Evolutionary conservation across 768 basidiomycete species (phyloP).

Genomic region (Pisolithus microcarpus): DNA sequence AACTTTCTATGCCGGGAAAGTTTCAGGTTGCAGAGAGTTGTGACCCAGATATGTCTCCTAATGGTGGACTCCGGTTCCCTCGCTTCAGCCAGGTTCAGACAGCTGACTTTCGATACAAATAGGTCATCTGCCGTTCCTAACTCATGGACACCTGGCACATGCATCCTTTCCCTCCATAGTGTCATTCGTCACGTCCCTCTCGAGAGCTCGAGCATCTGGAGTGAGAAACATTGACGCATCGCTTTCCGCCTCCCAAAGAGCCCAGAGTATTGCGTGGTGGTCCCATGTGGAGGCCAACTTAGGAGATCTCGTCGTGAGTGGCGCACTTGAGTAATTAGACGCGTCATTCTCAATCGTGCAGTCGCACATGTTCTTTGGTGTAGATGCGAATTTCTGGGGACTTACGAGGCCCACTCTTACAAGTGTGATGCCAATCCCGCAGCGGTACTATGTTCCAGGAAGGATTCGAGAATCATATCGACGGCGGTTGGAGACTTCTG

Average conservation of each 20-base stretch:
- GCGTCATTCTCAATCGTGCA: slow-evolving; percentile 22
- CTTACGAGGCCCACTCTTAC: slow-evolving; percentile 51
- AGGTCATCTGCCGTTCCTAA: slow-evolving; percentile 72
- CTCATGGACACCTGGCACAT: slow-evolving; percentile 45
- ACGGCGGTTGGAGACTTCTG: slow-evolving; percentile 53
- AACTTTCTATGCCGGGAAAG: slow-evolving; percentile 60
- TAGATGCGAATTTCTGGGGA: slow-evolving; percentile 53
- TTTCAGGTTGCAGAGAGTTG: slow-evolving; percentile 56
- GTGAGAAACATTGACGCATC: slow-evolving; percentile 41
- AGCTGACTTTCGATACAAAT: neutral
- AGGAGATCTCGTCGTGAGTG: slow-evolving; percentile 65
- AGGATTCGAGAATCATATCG: slow-evolving; percentile 53
- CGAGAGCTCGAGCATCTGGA: slow-evolving; percentile 24
- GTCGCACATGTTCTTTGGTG: slow-evolving; percentile 60
- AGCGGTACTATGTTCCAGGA: slow-evolving; percentile 64
- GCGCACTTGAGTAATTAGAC: neutral
- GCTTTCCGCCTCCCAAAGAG: slow-evolving; percentile 40
- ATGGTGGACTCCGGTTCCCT: slow-evolving; percentile 40
- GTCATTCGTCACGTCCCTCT: slow-evolving; percentile 53
- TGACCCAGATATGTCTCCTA: slow-evolving; percentile 67
- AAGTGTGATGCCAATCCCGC: slow-evolving; percentile 55
- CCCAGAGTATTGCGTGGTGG: slow-evolving; percentile 54
- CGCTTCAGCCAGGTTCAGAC: neutral
- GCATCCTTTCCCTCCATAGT: slow-evolving; percentile 55
- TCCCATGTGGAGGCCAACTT: slow-evolving; percentile 60